These are phyloP conservation scores for Isoetes taiwanensis DNA, from an alignment of 75 land plant species.

Conservation along the genomic window DNA sequence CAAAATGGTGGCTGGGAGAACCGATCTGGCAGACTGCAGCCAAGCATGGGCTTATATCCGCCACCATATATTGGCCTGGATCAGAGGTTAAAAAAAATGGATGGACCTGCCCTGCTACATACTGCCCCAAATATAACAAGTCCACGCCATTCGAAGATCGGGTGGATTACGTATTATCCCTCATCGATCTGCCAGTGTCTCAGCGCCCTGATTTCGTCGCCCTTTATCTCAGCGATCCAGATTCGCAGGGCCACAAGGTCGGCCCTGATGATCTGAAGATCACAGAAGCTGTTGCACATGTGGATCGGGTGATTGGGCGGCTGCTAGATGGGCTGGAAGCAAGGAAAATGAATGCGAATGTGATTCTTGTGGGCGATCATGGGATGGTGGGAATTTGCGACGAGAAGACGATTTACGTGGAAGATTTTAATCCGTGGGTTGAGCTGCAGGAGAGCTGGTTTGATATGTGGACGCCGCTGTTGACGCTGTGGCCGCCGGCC, in stretches of 20 bases:
- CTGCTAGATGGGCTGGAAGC: conserved; percentile 58
- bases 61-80: conserved; percentile 94
- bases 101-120: conserved; percentile 42
- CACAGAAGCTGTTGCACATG: conserved; percentile 41
- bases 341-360: conserved; percentile 63
- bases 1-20: conserved; percentile 93
- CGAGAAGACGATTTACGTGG: conserved; percentile 51
- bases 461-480: conserved; percentile 44
- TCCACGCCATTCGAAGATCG: conserved; percentile 62
- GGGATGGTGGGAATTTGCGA: conserved; percentile 89
- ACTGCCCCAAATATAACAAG: conserved; percentile 39
- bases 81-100: conserved; percentile 60
- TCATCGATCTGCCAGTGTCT: conserved; percentile 39
- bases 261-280: conserved; percentile 77
- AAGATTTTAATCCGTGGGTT: conserved; percentile 58
- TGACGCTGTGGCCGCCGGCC: conserved; percentile 55
- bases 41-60: conserved; percentile 56
- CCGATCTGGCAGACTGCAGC: conserved; percentile 84
- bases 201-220: conserved; percentile 48
- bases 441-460: conserved; percentile 40
- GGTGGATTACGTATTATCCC: conserved; percentile 59
- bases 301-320: conserved; percentile 61
- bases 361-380: conserved; percentile 73
- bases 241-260: conserved; percentile 58
- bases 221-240: conserved; percentile 82